A percentile compares a stretch with the other conserved stretches of the same genome.
These are phyloP conservation scores for Eucalyptus sp. DNA, from an alignment of 345 rosid genomes.

Conservation along the genomic window DNA sequence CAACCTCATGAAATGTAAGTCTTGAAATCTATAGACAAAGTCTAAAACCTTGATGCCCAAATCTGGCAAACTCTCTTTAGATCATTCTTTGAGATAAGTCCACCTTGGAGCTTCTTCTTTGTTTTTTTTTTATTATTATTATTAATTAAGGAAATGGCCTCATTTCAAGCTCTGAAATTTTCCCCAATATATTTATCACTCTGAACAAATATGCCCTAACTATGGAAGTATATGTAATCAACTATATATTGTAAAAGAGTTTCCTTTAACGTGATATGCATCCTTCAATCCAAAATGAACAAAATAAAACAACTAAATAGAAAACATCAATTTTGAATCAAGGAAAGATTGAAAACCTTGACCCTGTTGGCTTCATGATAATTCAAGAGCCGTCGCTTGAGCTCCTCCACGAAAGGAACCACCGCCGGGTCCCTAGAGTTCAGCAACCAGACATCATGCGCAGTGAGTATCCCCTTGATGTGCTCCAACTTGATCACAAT, in stretches of 20 bases:
- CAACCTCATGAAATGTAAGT: not conserved
- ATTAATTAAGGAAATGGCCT: not conserved
- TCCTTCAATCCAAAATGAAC: not conserved
- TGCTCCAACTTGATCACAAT: not conserved
- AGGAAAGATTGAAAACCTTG: constrained; percentile 22
- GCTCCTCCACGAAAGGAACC: constrained; percentile 63
- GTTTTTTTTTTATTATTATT: rapidly evolving
- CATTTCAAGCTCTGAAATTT: not conserved
- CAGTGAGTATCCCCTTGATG: not conserved
- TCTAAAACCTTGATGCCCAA: not conserved
- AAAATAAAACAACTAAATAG: not conserved
- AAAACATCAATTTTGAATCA: not conserved
- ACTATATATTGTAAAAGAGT: not conserved
- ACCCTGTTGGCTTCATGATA: constrained; percentile 46
- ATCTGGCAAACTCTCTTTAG: not conserved
- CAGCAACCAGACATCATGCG: constrained; percentile 21
- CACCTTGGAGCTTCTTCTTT: not conserved
- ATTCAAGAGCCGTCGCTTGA: constrained; percentile 42
- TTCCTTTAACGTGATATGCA: not conserved
- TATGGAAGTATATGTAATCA: not conserved
- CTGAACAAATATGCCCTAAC: not conserved
- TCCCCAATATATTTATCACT: not conserved
- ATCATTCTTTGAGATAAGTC: not conserved
- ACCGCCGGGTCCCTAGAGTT: constrained; percentile 79
- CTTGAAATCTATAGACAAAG: not conserved